Evolutionary conservation across 2,329 filamentous ascomycete species (phyloP), one percentile per base, ranked within the genome.

Genomic region (Aspergillus luchuensis): DNA sequence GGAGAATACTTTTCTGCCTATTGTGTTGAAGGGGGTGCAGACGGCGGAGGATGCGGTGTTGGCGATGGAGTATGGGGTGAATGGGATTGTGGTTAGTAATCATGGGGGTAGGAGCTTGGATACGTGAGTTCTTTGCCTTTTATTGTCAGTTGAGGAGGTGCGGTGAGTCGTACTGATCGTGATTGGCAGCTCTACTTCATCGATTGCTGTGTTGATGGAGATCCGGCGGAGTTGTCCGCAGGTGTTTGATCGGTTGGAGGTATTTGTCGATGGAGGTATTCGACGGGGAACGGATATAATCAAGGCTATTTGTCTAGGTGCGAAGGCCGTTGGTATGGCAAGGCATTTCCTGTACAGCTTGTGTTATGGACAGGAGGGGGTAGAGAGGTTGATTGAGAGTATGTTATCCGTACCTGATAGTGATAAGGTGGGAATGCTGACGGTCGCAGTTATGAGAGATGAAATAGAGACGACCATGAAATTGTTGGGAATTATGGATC

Each of bases 21-120:
- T 87, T 21, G 80, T 85, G 58, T 62, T 86, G 38, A 87, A 87
- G 68, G 84, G 84, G 0, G 78, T 87, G 3, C 84, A 86, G 76
- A 81, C 77, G 39, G 83, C 82, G 0, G 82, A 83, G 23, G 84
- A 87, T 67, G 84, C 85, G 0, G 76, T 77, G 13, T 67, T 78
- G 38, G 84, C 85, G 0, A 77, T 82, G 57, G 72, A 81, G 51
- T 72, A 77, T 58, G 83, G 83, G 0, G 75, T 83, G 55, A 79
- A 85, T 58, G 84, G 84, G 3, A 83, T 87, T 52, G 71, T 85
- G 60, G 66, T 87, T 30, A 84, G 81, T 61, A 87, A 87, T 63
- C 85, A 87, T 58, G 85, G 85, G 21, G 85, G 85, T 3, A 76
- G 85, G 28, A 82, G 83, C 1, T 74, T 85, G 1, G 84, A 87